Conservation (phyloP, 306 rosid genomes). For the Fagus crenata region DNA sequence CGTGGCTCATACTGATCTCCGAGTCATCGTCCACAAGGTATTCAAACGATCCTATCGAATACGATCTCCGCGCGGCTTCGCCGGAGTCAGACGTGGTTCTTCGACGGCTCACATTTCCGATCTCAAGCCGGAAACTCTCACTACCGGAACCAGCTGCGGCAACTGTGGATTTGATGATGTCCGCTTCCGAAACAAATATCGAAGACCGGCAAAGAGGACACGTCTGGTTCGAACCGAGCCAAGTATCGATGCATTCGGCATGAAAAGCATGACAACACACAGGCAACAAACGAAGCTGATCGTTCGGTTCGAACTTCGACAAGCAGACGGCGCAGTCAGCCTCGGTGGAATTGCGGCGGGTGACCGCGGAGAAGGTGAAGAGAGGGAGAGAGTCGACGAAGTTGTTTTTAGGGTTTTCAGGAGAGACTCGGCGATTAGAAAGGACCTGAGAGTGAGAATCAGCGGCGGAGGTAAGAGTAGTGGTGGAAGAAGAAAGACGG, state of each 20-base stretch:
- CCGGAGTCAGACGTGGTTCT: conserved; percentile 15
- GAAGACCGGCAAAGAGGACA: conserved; percentile 81
- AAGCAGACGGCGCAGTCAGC: conserved; percentile 79
- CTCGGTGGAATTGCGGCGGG: conserved; percentile 35
- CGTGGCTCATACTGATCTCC: conserved; percentile 49
- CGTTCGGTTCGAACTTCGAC: conserved; percentile 56
- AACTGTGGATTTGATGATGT: conserved; percentile 37
- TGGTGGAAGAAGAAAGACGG: conserved; percentile 21
- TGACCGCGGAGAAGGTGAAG: conserved; percentile 54
- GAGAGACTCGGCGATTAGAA: conserved; percentile 49
- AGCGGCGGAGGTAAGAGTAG: neutral
- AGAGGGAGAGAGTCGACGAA: conserved; percentile 54
- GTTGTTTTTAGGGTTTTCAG: conserved; percentile 33
- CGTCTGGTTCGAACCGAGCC: conserved; percentile 69
- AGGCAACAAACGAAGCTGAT: conserved; percentile 68
- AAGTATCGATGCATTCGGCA: conserved; percentile 57
- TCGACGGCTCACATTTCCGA: conserved; percentile 64
- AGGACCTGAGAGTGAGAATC: conserved; percentile 17
- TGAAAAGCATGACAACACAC: conserved; percentile 82
- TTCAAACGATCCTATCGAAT: conserved; percentile 83
- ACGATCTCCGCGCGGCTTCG: conserved; percentile 45
- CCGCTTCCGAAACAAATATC: conserved; percentile 49
- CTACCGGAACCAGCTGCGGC: neutral
- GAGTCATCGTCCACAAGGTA: conserved; percentile 65
- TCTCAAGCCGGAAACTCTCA: conserved; percentile 58